Evolutionary conservation across 345 rosid species (phyloP).

Genomic region (Psidium guajava): DNA sequence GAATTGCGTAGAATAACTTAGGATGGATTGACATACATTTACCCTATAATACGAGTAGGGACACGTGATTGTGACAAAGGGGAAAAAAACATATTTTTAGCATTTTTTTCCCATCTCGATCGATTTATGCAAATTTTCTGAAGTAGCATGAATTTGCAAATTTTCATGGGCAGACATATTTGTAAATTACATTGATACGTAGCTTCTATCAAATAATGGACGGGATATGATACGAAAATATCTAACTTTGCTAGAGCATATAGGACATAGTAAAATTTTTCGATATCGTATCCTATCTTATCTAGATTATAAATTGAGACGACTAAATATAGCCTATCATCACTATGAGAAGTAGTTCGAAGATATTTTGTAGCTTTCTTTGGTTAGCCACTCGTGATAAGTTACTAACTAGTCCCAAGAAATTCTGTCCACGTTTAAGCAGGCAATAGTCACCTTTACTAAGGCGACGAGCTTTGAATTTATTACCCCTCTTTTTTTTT

Average conservation of each 20-base stretch:
- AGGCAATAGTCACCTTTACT: neutral
- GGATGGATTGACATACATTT: neutral
- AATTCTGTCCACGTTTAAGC: neutral
- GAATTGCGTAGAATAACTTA: neutral
- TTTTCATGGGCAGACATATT: neutral
- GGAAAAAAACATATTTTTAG: neutral
- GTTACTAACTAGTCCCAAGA: too few relatives aligned
- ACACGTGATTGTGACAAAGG: neutral
- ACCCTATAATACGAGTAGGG: neutral
- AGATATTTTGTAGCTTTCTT: neutral
- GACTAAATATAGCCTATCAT: neutral
- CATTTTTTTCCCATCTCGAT: neutral
- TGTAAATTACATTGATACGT: neutral
- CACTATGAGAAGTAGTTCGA: neutral
- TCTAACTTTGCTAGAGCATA: neutral
- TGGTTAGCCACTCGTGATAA: neutral
- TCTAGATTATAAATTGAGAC: neutral
- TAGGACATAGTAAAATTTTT: rapidly evolving
- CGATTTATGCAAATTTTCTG: neutral
- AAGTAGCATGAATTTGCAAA: neutral
- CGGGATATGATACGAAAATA: neutral
- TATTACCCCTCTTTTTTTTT: too few relatives aligned
- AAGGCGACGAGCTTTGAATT: neutral
- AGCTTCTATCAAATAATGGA: neutral
- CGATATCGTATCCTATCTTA: neutral